These are phyloP conservation scores for Bombardia bombarda DNA, from an alignment of 495 filamentous ascomycete species.

Conservation along the genomic window DNA sequence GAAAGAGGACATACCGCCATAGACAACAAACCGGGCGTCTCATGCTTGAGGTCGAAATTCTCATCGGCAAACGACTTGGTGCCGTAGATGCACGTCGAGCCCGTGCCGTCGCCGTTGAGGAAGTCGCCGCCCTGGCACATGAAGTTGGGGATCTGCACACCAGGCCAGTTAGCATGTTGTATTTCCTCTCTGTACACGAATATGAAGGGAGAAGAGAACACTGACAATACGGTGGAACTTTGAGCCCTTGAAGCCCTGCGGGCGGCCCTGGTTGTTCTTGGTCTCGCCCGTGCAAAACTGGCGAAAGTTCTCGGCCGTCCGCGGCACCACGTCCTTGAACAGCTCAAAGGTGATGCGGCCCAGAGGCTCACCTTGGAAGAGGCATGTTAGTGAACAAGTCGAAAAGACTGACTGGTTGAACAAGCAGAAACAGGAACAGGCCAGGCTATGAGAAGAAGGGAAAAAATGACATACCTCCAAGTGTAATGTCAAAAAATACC, in stretches of 20 bases:
- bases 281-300: constrained; percentile 94
- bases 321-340: constrained; percentile 74
- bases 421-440: neutral
- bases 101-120: constrained; percentile 86
- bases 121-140: constrained; percentile 98
- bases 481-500: constrained; percentile 89
- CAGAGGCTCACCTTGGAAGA: constrained; percentile 65
- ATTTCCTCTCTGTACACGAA: neutral
- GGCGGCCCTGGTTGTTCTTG: constrained; percentile 70
- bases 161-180: neutral
- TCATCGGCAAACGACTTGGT: constrained; percentile 82
- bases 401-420: neutral
- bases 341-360: constrained; percentile 93
- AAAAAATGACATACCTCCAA: constrained; percentile 60
- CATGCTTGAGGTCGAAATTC: constrained; percentile 76
- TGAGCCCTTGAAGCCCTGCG: constrained; percentile 87
- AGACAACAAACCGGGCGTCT: constrained; percentile 68
- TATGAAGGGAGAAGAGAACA: constrained; percentile 11
- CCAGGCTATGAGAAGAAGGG: neutral
- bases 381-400: neutral
- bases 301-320: constrained; percentile 93
- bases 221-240: constrained; percentile 92
- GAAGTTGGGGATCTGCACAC: constrained; percentile 78
- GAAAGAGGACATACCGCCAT: constrained; percentile 69
- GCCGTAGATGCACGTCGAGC: constrained; percentile 80